These are phyloP conservation scores for Magnaporthiopsis rhizophila DNA, from an alignment of 2,329 filamentous ascomycete genomes.

Conservation along the genomic window DNA sequence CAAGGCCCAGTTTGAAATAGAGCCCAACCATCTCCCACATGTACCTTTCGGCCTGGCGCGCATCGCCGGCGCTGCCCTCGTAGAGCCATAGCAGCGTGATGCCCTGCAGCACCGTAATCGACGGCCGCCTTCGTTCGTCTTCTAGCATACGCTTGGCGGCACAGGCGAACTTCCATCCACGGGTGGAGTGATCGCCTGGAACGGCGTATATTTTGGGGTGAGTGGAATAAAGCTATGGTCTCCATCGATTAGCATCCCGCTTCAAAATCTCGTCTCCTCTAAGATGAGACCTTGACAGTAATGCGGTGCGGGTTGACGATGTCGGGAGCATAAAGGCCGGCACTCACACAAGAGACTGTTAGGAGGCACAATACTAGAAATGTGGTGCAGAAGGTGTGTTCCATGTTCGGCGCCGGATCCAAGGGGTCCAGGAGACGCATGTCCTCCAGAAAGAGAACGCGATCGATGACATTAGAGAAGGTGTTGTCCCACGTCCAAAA, in stretches of 20 bases:
- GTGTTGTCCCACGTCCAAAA: conserved; percentile 20
- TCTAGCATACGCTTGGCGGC: conserved; percentile 9
- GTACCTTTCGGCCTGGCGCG: neutral
- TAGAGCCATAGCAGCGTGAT: conserved; percentile 14
- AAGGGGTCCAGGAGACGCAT: conserved; percentile 5
- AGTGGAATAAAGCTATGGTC: conserved; percentile 5
- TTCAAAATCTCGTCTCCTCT: neutral
- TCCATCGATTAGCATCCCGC: neutral
- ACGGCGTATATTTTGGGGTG: conserved; percentile 3
- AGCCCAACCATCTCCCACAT: neutral
- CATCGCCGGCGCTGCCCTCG: conserved; percentile 12
- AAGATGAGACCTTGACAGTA: neutral
- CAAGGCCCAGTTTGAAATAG: neutral
- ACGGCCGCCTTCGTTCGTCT: neutral
- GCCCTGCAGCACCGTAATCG: conserved; percentile 14
- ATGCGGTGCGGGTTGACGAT: neutral
- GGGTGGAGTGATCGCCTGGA: conserved; percentile 1
- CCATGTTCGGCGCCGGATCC: neutral
- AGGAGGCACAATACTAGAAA: conserved; percentile 18
- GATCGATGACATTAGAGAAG: conserved; percentile 12
- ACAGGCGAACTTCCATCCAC: conserved; percentile 5
- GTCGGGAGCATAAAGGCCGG: neutral
- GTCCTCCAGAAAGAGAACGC: conserved; percentile 12
- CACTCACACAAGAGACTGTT: conserved; percentile 15
- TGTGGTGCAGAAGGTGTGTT: conserved; percentile 15